Evolutionary conservation across 345 rosid genomes (phyloP), one percentile per base, ranked within the genome.

Genomic region (Eucalyptus brandiana): DNA sequence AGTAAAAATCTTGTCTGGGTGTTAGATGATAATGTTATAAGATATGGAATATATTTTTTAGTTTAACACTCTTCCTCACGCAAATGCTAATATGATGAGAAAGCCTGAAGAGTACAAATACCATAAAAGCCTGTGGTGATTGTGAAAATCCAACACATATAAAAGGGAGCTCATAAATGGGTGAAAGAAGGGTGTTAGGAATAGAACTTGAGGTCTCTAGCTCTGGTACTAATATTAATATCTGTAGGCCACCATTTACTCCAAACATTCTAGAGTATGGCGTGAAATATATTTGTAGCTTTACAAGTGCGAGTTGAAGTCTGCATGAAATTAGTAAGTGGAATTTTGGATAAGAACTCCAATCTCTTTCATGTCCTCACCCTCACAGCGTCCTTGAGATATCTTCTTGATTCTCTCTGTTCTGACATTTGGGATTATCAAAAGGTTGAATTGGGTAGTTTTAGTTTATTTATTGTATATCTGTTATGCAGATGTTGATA

Each of bases 401-500:
- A 11, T 76, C 47, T 76, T 76, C 83, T 76, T 6, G 9, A 76
- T 37, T 76, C 83, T 72, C 83, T 76, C 83, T 37, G 83, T 76
- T 76, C 26, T 21, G 83, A 26, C 26, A 42, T 83, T 44, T 34
- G 49, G 83, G 28, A 72, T 37, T 72, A 37, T 72, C 45, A 37
- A 37, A 72, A 72, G 72, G 53, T 49, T 86, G 87, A 86, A 30
- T n/a, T 1, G 11, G 34, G 26, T 72, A 34, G 81, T 34, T 34
- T 72, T 10, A 34, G 12, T 34, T 72, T 34, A 72, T 37, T 37
- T 72, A 72, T 37, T 37, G 45, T 37, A 10, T 19, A 37, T 72
- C 83, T 21, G 83, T 72, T 72, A 9, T 53, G 91, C 97, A 98
- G 99, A 97, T 98, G 98, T 90, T 98, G 90, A 96, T 97, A 86